These are phyloP conservation scores for Umbilicaria muhlenbergii DNA, from an alignment of 495 filamentous ascomycete genomes.

Conservation along the genomic window DNA sequence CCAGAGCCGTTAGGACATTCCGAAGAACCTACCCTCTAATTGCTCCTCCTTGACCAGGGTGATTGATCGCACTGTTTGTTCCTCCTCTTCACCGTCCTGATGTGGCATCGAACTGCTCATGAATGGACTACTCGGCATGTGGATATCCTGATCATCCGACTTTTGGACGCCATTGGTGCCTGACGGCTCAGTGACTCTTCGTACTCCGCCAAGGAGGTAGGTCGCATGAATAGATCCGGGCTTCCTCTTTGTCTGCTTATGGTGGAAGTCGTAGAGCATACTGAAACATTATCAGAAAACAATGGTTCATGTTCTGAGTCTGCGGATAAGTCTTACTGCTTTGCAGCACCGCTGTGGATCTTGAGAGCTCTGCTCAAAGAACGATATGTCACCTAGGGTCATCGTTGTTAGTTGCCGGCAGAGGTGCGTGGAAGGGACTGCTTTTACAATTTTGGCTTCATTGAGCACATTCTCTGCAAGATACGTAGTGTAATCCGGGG, in stretches of 20 bases:
- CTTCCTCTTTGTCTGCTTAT: conserved; percentile 59
- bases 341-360: conserved; percentile 68
- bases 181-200: conserved; percentile 19
- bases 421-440: background rate
- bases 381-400: conserved; percentile 68
- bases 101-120: conserved; percentile 43
- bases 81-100: conserved; percentile 26
- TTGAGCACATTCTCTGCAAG: conserved; percentile 62
- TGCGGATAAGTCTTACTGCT: conserved; percentile 41
- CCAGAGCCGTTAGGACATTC: background rate
- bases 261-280: conserved; percentile 84
- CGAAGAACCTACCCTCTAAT: conserved; percentile 42
- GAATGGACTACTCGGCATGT: conserved; percentile 58
- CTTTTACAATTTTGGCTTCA: conserved; percentile 55
- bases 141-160: conserved; percentile 45
- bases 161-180: conserved; percentile 14
- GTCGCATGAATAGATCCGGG: conserved; percentile 67
- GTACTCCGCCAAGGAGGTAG: conserved; percentile 63
- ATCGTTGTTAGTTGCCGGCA: conserved; percentile 1
- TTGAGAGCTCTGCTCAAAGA: conserved; percentile 62
- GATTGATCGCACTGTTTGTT: conserved; percentile 37
- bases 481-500: conserved; percentile 48
- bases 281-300: conserved; percentile 17
- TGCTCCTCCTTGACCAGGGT: conserved; percentile 68
- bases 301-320: background rate